phyloP scores from a whole-genome alignment of 1,139 yeast genomes.

The Candida sanyaensis region DNA sequence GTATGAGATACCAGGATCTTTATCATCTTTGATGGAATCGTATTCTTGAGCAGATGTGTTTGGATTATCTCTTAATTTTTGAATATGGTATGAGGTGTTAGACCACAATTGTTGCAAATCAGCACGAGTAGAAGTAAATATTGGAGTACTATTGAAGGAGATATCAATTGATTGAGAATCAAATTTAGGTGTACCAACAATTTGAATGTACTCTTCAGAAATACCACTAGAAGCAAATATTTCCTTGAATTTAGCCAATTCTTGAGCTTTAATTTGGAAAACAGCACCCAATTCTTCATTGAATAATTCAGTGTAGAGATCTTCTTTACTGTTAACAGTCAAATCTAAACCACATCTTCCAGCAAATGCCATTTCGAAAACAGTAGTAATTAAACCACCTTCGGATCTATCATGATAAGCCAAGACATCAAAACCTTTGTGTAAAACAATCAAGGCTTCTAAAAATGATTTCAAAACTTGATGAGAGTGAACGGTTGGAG shows the following conservation, averaged over 20 bases:
- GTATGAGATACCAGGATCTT: constrained; percentile 88
- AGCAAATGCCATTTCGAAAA: constrained; percentile 96
- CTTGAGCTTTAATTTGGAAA: constrained; percentile 72
- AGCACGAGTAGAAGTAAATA: constrained; percentile 62
- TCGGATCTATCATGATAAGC: constrained; percentile 97
- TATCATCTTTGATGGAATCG: constrained; percentile 69
- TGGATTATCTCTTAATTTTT: constrained; percentile 93
- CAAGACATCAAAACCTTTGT: constrained; percentile 64
- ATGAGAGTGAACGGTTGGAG: constrained; percentile 83
- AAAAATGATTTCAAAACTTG: constrained; percentile 66
- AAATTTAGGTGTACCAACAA: constrained; percentile 69
- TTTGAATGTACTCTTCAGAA: constrained; percentile 49
- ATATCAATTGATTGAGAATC: constrained; percentile 54
- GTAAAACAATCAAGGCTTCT: constrained; percentile 68
- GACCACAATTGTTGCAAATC: constrained; percentile 84
- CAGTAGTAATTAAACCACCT: constrained; percentile 89
- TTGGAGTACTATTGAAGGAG: constrained; percentile 43
- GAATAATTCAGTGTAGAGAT: constrained; percentile 61
- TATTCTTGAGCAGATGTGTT: constrained; percentile 85
- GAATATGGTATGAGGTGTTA: constrained; percentile 86
- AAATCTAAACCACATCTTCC: constrained; percentile 77
- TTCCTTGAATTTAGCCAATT: constrained; percentile 54
- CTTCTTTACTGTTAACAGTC: constrained; percentile 35
- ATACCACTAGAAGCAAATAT: constrained; percentile 62
- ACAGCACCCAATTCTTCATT: constrained; percentile 96